Base-by-base conservation (phyloP, 176 grass and related monocot genomes). In the bread wheat (Triticum aestivum) region DNA sequence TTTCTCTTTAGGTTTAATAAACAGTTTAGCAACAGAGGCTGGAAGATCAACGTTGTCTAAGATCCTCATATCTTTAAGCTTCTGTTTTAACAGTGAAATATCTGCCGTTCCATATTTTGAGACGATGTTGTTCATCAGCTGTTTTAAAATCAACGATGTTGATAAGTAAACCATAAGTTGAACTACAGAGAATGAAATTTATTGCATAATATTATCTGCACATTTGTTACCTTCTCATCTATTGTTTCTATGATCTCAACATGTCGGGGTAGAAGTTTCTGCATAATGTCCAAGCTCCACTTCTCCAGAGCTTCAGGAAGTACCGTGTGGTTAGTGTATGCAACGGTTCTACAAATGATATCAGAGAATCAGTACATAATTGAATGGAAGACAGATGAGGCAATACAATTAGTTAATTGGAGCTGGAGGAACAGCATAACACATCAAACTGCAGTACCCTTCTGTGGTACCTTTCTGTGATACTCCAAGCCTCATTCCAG, bases 251-350 rank as follows among this genome's bases (percentile, higher is more conserved):
- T 99, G 27, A 99, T 99, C 81, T 99, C 92, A 91, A 99, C 94
- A 90, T 99, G 94, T 65, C 97, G 92, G 74, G 97, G 97, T 79
- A 99, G 92, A 86, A 99, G 91, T 75, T 94, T 96, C 73, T 99
- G 94, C 97, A 99, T 94, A 85, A 99, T 94, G 37, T 99, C 94
- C 79, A 99, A 88, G 89, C 92, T 96, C 97, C 97, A 99, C 68
- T 96, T 99, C 87, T 99, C 97, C 20, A 99, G 67, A 90, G 97
- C 97, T 99, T 99, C 97, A 82, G 97, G 97, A 84, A 99, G 92
- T 90, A 96, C 94, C 3, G 94, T 99, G 86, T 96, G 97, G 79
- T 99, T 99, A 70, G 97, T 99, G 79, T 99, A 99, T 91, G 97
- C 97, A 44, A 94, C 79, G 18, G 97, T 94, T 88, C 94, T 99